Base-by-base conservation (phyloP, 148 eudicot species). In the Polygonum maritimum region DNA sequence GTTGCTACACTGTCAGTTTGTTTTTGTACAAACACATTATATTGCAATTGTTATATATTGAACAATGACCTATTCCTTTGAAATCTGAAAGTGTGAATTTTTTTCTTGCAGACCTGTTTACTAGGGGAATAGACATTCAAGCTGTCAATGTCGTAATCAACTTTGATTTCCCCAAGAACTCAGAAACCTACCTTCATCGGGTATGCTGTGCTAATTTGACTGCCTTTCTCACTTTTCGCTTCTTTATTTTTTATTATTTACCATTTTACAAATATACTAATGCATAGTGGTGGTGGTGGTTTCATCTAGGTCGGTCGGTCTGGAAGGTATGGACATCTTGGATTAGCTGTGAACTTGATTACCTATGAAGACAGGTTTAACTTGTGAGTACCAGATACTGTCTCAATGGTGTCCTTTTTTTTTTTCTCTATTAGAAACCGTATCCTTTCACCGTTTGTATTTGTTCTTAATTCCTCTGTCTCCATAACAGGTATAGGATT, bases 261-360 rank as follows among this genome's bases (percentile, higher is more conserved):
- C 22, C 60, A 18, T n/a, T 4, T 54, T 54, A 3, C 19, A 54
- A 54, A 2, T 18, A 18, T 3, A 54, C 3, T 49, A 14, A 22
- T 73, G 19, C 62, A 45, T 76, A 54, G 36, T 78, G 19, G 60
- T 54, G 60, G 33, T 54, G 60, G 33, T 19, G 75, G 71, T 58
- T 76, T 31, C 21, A 39, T 31, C 21, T 80, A 91, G 98, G 97
- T 93, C 80, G 98, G 97, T 77, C 94, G 98, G 78, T 91, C 94
- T 49, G 98, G 98, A 75, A 91, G 98, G 77, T 93, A 83, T 81
- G 97, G 97, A 48, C 97, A 91, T 87, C 94, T 93, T 76, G 98
- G 98, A 49, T 85, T 93, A 75, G 96, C 98, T 75, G 96, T 93
- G 82, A 93, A 87, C 86, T 80, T 93, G 86, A 89, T 93, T 69